Evolutionary conservation across 1,139 yeast genomes (phyloP), one percentile per base, ranked within the genome.

Genomic region (Geotrichum bryndzae): DNA sequence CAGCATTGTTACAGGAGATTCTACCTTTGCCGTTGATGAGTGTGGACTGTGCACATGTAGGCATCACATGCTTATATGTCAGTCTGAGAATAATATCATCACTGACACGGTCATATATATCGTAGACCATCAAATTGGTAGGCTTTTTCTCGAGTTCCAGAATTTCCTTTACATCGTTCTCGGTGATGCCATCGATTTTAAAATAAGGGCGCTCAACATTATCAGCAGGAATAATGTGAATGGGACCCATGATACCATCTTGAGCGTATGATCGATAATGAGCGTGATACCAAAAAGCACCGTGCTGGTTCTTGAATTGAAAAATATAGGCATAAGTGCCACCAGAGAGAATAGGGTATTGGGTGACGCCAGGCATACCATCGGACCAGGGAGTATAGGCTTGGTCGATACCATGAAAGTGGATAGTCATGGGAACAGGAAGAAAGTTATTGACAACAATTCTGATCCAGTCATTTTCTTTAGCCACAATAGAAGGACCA

Each of bases 271-370:
- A 79, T 55, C 78, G 66, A 58, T 67, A 73, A 61, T 77, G 79
- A 8, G 78, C 73, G 63, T 77, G 79, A 66, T 76, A 77, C 79
- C 79, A 77, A 33, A 71, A 71, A 5, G 74, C 70, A 0, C 79
- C 79, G 55, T 69, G 70, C 58, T 76, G 79, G 48, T 56, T 53
- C 45, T 70, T 71, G 27, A 72, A 66, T 57, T 73, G 73, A 61
- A 75, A 75, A 7, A 64, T 62, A 59, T 76, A 71, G 1, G 68
- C 66, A 61, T 68, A 76, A 2, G 69, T 61, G 3, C 70, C 73
- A 5, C 79, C 79, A 54, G 72, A 68, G 2, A 67, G 58, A 35
- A 75, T 74, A 2, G 78, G 77, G 51, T 67, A 67, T 60, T 75
- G 78, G 0, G 78, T 71, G 4, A 75, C 63, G 3, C 79, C 79